A percentile compares a stretch with the other conserved stretches of the same genome.
Evolutionary conservation across 2,329 filamentous ascomycete species (phyloP).

Genomic region (Amauroascus verrucosus): DNA sequence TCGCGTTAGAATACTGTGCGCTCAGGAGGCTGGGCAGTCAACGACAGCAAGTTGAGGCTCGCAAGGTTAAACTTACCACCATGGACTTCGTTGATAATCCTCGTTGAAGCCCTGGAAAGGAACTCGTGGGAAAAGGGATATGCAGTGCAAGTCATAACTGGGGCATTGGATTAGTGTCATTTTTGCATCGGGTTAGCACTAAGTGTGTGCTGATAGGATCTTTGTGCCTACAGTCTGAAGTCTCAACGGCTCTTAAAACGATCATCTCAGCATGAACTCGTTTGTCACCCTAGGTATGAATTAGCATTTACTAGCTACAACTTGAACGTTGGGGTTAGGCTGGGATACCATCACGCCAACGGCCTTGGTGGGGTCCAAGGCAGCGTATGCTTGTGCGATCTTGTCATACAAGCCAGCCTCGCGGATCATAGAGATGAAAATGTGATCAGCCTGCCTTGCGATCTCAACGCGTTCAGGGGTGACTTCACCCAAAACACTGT

Average conservation of each 20-base stretch:
- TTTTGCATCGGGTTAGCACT: constrained; percentile 46
- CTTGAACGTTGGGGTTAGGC: too few species aligned
- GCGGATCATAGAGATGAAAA: constrained; percentile 39
- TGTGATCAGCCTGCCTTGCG: constrained; percentile 41
- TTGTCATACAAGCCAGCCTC: constrained; percentile 42
- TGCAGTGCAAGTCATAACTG: neutral
- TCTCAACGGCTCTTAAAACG: constrained; percentile 51
- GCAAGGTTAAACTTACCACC: constrained; percentile 37
- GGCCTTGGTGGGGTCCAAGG: constrained; percentile 50
- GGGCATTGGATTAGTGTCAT: constrained; percentile 43
- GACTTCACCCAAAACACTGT: constrained; percentile 61
- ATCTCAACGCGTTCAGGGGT: constrained; percentile 66
- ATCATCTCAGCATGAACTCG: constrained; percentile 54
- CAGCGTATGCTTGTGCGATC: constrained; percentile 60
- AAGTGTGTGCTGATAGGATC: constrained; percentile 32
- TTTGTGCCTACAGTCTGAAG: constrained; percentile 63
- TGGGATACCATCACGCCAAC: constrained; percentile 39
- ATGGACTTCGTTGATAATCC: constrained; percentile 66
- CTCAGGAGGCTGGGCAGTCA: too few species aligned
- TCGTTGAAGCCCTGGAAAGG: constrained; percentile 54
- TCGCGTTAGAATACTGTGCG: neutral
- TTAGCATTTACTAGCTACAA: constrained; percentile 11
- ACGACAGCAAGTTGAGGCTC: too few species aligned
- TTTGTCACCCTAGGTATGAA: constrained; percentile 47
- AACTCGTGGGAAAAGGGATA: neutral